Conservation (phyloP, 1,139 yeast genomes). For the Yamadazyma buinensis region DNA sequence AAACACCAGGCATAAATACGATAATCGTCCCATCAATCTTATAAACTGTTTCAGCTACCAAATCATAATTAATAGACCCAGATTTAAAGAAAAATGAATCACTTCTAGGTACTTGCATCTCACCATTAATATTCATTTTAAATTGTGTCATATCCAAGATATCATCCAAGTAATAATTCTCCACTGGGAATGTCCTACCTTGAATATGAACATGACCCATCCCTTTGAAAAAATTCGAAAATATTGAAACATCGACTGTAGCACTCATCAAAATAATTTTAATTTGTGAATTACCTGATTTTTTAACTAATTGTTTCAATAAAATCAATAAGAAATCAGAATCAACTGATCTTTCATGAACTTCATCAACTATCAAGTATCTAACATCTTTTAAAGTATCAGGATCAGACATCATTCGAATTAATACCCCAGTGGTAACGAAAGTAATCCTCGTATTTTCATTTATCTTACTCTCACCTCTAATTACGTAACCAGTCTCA, state of each 20-base stretch:
- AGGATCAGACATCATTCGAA: constrained; percentile 59
- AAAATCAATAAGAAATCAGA: constrained; percentile 81
- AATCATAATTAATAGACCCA: constrained; percentile 71
- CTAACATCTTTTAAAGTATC: constrained; percentile 46
- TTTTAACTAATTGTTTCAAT: constrained; percentile 53
- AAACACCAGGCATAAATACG: constrained; percentile 85
- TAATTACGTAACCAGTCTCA: constrained; percentile 83
- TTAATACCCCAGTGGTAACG: constrained; percentile 88
- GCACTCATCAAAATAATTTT: constrained; percentile 91
- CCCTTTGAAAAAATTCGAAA: constrained; percentile 57
- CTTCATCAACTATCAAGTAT: constrained; percentile 87
- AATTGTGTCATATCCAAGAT: constrained; percentile 55
- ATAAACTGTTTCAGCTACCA: constrained; percentile 42
- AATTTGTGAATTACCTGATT: constrained; percentile 39
- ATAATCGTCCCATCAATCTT: constrained; percentile 47
- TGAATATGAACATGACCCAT: constrained; percentile 70
- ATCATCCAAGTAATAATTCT: constrained; percentile 68
- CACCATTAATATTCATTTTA: constrained; percentile 43
- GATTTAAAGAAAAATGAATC: constrained; percentile 59
- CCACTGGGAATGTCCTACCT: constrained; percentile 91
- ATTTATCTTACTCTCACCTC: constrained; percentile 79
- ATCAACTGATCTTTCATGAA: constrained; percentile 91
- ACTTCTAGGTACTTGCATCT: constrained; percentile 49
- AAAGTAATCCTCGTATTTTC: constrained; percentile 68
- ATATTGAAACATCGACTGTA: constrained; percentile 74